Percentiles rank a stretch among this genome's conserved stretches.
These are phyloP conservation scores for Kodamaea ohmeri DNA, from an alignment of 1,139 yeast species.

Conservation along the genomic window DNA sequence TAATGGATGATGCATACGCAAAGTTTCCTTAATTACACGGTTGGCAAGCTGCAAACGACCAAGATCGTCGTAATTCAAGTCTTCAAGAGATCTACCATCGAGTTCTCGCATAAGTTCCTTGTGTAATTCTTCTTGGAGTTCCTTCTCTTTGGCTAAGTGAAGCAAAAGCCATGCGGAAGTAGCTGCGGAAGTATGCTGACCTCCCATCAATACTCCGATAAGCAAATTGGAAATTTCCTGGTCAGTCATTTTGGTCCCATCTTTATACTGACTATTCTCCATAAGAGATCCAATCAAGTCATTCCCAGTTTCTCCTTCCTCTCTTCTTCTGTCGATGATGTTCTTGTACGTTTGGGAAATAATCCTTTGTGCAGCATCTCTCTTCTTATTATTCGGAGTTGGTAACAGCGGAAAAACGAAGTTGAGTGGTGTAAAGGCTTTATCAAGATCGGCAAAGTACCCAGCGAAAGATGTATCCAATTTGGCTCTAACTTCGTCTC, in stretches of 20 bases:
- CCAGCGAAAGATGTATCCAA: conserved; percentile 81
- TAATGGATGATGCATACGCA: conserved; percentile 92
- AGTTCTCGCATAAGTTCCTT: conserved; percentile 67
- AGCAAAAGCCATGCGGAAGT: conserved; percentile 93
- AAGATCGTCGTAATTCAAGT: conserved; percentile 74
- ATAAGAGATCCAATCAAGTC: conserved; percentile 88
- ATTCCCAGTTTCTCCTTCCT: conserved; percentile 68
- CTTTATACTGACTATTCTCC: conserved; percentile 80
- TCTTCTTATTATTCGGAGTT: conserved; percentile 72
- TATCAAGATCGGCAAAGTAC: conserved; percentile 85
- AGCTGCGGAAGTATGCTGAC: conserved; percentile 96
- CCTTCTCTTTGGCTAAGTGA: conserved; percentile 83
- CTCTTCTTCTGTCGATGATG: conserved; percentile 71
- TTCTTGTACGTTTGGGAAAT: conserved; percentile 79
- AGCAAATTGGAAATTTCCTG: conserved; percentile 88
- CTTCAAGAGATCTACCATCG: conserved; percentile 47
- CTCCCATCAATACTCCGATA: conserved; percentile 97
- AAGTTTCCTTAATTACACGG: conserved; percentile 83
- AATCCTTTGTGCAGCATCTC: conserved; percentile 83
- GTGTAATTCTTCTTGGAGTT: conserved; percentile 74
- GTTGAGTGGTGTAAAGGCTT: conserved; percentile 93
- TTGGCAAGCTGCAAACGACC: conserved; percentile 77
- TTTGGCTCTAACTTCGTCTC: conserved; percentile 83
- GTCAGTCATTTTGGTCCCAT: conserved; percentile 91
- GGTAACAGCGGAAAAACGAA: conserved; percentile 94